These are phyloP conservation scores for Thalassiosira hispida DNA, from an alignment of 352 stramenopile species.

Conservation along the genomic window DNA sequence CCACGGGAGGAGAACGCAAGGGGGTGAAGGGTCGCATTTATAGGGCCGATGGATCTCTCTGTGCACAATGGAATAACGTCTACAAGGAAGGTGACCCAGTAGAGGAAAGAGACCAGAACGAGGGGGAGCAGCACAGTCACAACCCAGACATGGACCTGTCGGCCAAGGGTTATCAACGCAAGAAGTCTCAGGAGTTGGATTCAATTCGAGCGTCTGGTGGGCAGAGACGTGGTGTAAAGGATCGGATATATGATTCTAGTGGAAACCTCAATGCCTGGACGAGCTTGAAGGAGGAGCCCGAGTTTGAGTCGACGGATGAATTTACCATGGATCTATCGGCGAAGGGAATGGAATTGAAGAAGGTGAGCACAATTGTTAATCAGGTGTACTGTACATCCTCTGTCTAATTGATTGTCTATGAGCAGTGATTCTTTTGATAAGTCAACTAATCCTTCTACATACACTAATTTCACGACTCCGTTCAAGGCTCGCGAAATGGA, in stretches of 20 bases:
- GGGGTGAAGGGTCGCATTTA: too few relatives aligned
- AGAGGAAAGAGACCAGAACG: too few relatives aligned
- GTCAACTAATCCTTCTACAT: too few relatives aligned
- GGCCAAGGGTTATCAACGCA: background rate
- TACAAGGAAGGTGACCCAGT: too few relatives aligned
- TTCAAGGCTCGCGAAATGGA: slow-evolving; percentile 12
- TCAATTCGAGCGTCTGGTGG: background rate
- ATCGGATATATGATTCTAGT: slow-evolving; percentile 5
- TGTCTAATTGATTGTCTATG: too few relatives aligned
- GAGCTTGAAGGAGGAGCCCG: background rate
- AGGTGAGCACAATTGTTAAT: background rate
- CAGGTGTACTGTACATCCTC: too few relatives aligned
- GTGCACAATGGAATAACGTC: too few relatives aligned
- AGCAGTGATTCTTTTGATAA: too few relatives aligned
- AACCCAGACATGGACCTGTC: slow-evolving; percentile 4
- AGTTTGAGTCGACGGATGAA: background rate
- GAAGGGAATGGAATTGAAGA: slow-evolving; percentile 5
- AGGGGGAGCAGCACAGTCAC: background rate
- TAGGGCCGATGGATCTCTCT: too few relatives aligned
- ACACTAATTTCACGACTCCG: too few relatives aligned
- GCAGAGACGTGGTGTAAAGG: background rate
- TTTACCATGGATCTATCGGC: slow-evolving; percentile 2
- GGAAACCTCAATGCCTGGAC: slow-evolving; percentile 10
- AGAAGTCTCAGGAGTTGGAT: slow-evolving; percentile 6
- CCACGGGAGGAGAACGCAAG: too few relatives aligned